A percentile compares a stretch with the other conserved stretches of the same genome.
Conservation (phyloP, 768 basidiomycete genomes). For the Tylopilus intermedius region DNA sequence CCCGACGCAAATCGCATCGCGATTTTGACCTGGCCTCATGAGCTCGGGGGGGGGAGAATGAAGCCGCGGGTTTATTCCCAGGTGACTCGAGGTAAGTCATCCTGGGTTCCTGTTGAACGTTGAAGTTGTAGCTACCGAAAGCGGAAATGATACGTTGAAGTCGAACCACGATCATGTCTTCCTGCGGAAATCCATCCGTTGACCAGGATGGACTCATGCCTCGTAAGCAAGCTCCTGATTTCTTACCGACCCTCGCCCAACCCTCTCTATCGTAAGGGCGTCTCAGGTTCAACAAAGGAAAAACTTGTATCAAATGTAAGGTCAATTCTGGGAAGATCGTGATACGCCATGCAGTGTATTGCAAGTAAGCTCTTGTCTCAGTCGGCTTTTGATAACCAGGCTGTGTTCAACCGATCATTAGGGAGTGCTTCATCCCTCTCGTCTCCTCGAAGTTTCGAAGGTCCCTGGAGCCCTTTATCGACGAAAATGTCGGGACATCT, state of each 20-base stretch:
- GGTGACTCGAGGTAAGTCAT: too few species aligned
- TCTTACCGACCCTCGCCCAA: background rate
- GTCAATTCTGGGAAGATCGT: conserved; percentile 58
- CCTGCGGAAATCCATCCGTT: conserved; percentile 61
- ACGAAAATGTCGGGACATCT: conserved; percentile 48
- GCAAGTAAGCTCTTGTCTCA: conserved; percentile 53
- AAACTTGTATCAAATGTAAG: conserved; percentile 72
- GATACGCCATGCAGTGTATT: conserved; percentile 77
- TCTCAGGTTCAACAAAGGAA: conserved; percentile 62
- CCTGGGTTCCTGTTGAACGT: too few species aligned
- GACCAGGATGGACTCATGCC: conserved; percentile 64
- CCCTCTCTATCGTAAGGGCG: conserved; percentile 40
- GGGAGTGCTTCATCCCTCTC: conserved; percentile 64
- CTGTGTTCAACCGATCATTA: conserved; percentile 17
- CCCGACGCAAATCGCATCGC: too few species aligned
- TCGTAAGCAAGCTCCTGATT: conserved; percentile 39
- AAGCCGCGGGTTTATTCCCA: too few species aligned
- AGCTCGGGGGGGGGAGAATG: too few species aligned
- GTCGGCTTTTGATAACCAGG: background rate
- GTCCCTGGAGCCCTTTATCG: conserved; percentile 60
- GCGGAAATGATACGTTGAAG: background rate
- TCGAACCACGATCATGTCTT: conserved; percentile 27
- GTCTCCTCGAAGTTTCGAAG: conserved; percentile 61
- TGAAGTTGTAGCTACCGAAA: background rate
- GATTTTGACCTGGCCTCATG: too few species aligned